Conservation (phyloP, 345 rosid genomes). For the Populus davidiana region DNA sequence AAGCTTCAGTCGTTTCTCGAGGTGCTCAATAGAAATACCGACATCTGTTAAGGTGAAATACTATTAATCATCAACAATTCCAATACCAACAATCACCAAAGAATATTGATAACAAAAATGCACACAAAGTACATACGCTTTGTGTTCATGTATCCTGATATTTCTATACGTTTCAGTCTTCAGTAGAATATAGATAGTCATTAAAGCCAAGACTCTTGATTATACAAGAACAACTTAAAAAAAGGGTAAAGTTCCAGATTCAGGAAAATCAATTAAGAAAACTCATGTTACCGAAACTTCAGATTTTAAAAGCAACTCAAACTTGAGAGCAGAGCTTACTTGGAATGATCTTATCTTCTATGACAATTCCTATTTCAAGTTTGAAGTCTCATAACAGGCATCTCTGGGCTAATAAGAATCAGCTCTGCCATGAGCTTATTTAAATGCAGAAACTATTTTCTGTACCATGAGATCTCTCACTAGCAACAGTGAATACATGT, state of each 20-base stretch:
- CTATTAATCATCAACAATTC: conserved; percentile 17
- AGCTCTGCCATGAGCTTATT: neutral
- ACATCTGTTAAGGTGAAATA: conserved; percentile 35
- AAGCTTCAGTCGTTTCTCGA: conserved; percentile 62
- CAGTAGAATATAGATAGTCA: neutral
- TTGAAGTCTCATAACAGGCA: neutral
- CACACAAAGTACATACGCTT: neutral
- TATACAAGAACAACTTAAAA: neutral
- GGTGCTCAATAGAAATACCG: conserved; percentile 35
- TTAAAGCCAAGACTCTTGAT: neutral
- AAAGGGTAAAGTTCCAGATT: neutral
- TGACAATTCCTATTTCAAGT: neutral
- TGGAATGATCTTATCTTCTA: neutral
- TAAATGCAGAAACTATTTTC: neutral
- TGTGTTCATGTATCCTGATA: no score
- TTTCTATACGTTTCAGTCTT: neutral
- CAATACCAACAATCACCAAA: neutral
- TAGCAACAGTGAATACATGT: neutral
- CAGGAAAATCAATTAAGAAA: neutral
- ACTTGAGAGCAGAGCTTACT: neutral
- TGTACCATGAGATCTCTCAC: neutral
- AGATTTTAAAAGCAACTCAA: neutral
- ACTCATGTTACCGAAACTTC: neutral
- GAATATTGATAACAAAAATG: neutral
- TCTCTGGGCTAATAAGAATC: neutral